Evolutionary conservation across 352 stramenopile species (phyloP).

Genomic region (Globisporangium heterothallicum): DNA sequence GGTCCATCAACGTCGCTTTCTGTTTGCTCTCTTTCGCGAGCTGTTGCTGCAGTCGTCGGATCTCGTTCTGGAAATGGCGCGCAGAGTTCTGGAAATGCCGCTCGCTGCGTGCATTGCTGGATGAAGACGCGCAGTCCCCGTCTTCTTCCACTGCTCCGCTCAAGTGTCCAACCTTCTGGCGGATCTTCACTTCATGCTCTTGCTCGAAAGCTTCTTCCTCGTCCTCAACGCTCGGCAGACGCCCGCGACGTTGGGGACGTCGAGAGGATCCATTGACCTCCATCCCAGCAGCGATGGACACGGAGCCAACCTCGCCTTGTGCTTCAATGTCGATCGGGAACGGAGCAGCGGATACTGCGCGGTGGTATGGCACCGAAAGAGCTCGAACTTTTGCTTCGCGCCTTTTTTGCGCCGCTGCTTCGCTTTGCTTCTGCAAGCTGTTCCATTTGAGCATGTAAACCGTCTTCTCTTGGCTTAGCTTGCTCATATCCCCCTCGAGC

Average conservation of each 20-base stretch:
- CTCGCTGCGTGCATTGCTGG: constrained; percentile 8
- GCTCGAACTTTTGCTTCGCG: constrained; percentile 46
- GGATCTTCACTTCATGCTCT: constrained; percentile 20
- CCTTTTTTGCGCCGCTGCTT: constrained; percentile 27
- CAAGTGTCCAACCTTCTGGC: constrained; percentile 3
- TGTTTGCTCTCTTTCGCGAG: constrained; percentile 40
- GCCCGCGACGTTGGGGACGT: neutral
- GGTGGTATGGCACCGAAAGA: constrained; percentile 34
- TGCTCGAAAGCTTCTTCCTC: constrained; percentile 35
- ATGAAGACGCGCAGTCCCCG: neutral
- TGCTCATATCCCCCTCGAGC: constrained; percentile 43
- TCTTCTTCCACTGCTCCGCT: neutral
- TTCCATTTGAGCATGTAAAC: constrained; percentile 38
- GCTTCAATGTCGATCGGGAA: too few species aligned
- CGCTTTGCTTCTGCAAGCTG: constrained; percentile 35
- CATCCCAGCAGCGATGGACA: neutral
- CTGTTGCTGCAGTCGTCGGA: constrained; percentile 58
- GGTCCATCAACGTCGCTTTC: constrained; percentile 39
- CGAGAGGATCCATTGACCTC: neutral
- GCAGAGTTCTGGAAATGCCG: constrained; percentile 31
- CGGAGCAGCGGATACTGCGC: constrained; percentile 9
- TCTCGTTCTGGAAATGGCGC: constrained; percentile 64
- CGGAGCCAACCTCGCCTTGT: too few species aligned
- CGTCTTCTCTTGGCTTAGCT: constrained; percentile 44
- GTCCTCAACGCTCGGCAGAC: constrained; percentile 22